phyloP scores from a whole-genome alignment of 371 early-diverging fungal species.

The Chytridium lagenaria region DNA sequence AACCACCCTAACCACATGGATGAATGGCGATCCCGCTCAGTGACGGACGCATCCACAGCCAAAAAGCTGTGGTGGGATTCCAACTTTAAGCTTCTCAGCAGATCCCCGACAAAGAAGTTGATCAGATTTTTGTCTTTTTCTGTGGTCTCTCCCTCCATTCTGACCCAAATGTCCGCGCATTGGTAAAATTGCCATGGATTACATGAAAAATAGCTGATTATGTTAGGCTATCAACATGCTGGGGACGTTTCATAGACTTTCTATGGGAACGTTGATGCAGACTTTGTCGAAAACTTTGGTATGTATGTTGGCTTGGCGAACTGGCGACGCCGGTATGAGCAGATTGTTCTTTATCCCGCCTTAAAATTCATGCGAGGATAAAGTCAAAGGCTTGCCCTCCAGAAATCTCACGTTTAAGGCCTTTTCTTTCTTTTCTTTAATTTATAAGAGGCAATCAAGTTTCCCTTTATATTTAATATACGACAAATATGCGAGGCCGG shows the following conservation, averaged over 20 bases:
- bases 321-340: no score
- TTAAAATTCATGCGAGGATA: no score
- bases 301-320: background rate
- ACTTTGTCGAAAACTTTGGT: conserved; percentile 14
- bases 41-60: background rate
- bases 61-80: conserved; percentile 1
- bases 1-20: background rate
- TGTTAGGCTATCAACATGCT: conserved; percentile 9
- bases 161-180: background rate
- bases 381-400: no score
- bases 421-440: no score
- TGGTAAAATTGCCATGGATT: conserved; percentile 6
- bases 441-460: no score
- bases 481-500: no score
- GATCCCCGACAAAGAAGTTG: background rate
- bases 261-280: conserved; percentile 5
- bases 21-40: no score
- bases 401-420: no score
- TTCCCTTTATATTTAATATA: no score
- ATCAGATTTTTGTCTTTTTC: background rate
- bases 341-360: no score
- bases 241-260: conserved; percentile 9
- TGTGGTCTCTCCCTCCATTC: conserved; percentile 11
- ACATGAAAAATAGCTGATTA: background rate
- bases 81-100: background rate